A percentile compares a stretch with the other conserved stretches of the same genome.
Conservation (phyloP, 2,329 filamentous ascomycete genomes). For the Calycina herbarum region DNA sequence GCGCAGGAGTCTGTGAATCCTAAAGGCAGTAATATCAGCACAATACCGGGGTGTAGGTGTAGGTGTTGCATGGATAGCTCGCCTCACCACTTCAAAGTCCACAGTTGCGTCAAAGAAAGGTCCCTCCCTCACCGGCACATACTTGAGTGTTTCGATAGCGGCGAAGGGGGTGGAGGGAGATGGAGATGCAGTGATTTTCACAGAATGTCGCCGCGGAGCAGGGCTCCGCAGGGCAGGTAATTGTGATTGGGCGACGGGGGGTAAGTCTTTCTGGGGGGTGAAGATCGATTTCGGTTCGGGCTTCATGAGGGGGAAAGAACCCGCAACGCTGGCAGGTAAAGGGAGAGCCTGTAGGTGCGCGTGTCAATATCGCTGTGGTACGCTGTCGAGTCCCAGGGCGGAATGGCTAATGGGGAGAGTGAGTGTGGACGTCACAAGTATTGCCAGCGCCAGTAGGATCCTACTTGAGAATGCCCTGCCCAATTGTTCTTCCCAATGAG, state of each 20-base stretch:
- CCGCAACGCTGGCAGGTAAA: background rate
- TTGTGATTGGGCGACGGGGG: background rate
- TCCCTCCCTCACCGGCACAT: background rate
- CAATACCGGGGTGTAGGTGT: too few relatives aligned
- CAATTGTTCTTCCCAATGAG: too few relatives aligned
- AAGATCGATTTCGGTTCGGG: conserved; percentile 30
- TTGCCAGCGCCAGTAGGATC: too few relatives aligned
- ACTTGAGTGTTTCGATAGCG: background rate
- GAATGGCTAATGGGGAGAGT: too few relatives aligned
- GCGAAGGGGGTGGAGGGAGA: background rate
- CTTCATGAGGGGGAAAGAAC: background rate
- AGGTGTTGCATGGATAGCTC: background rate
- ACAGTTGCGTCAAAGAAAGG: background rate
- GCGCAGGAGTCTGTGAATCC: background rate
- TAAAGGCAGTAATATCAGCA: background rate
- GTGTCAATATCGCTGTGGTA: too few relatives aligned
- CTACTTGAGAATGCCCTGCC: too few relatives aligned
- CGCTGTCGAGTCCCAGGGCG: too few relatives aligned
- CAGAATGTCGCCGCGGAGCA: conserved; percentile 1
- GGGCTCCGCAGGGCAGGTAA: conserved; percentile 15
- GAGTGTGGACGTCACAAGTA: too few relatives aligned
- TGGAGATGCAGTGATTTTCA: background rate
- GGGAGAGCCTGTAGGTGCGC: background rate
- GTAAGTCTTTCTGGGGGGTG: conserved; percentile 27
- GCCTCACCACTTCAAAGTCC: background rate